A percentile compares a stretch with the other conserved stretches of the same genome.
Evolutionary conservation across 306 rosid species (phyloP).

Genomic region (Fragaria vesca): DNA sequence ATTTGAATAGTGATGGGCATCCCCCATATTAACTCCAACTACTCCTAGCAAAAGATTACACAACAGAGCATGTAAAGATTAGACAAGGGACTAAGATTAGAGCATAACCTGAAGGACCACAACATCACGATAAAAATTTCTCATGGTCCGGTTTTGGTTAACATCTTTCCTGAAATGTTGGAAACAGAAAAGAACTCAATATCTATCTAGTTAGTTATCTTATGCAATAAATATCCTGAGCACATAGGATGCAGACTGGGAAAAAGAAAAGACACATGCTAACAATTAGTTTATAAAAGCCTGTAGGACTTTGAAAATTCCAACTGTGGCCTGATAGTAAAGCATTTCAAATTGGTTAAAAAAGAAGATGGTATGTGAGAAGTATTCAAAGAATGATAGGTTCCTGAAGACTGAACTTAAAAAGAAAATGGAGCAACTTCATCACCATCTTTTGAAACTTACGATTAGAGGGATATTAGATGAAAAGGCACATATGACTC

Average conservation of each 20-base stretch:
- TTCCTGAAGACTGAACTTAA: not conserved
- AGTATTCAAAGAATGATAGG: not conserved
- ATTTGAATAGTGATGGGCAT: not conserved
- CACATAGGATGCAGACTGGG: constrained; percentile 3
- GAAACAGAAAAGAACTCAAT: constrained; percentile 16
- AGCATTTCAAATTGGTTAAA: not conserved
- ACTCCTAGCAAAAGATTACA: not conserved
- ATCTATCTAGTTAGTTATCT: not conserved
- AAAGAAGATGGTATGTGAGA: not conserved
- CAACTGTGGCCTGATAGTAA: constrained; percentile 9
- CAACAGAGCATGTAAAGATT: constrained; percentile 3
- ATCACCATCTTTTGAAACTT: not conserved
- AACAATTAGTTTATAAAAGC: not conserved
- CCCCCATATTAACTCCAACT: not conserved
- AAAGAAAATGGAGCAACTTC: not conserved
- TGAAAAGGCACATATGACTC: not conserved
- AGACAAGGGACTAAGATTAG: not conserved
- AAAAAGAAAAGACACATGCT: not conserved
- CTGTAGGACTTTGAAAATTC: not conserved
- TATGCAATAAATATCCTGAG: not conserved
- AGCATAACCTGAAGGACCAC: constrained; percentile 74
- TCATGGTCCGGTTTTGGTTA: constrained; percentile 58
- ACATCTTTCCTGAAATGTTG: constrained; percentile 76
- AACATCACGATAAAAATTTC: constrained; percentile 75
- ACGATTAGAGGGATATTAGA: not conserved